Evolutionary conservation across 495 filamentous ascomycete genomes (phyloP), one percentile per base, ranked within the genome.

Genomic region (Coniosporium apollinis): DNA sequence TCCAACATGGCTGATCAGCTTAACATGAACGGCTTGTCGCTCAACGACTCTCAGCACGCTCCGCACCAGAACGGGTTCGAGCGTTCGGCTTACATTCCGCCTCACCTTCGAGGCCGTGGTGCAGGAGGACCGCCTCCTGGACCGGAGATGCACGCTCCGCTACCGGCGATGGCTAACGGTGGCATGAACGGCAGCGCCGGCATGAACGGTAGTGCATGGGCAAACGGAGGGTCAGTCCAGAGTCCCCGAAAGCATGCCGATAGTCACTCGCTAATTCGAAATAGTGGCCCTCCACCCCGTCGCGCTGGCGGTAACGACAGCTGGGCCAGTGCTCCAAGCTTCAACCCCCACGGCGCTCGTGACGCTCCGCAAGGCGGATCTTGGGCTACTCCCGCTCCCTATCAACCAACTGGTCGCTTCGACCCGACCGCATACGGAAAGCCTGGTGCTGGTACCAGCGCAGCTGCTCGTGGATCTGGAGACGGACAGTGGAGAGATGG

Each of bases 401-500:
- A n/a, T n/a, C n/a, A n/a, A n/a, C 62, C 66, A 13, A 39, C 54
- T 13, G 62, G 55, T 37, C 34, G 47, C 38, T 82, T 80, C 61
- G 61, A 83, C 49, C 69, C 70, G 36, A 64, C 69, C 60, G 72
- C 67, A 56, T 82, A 82, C 62, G 77, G 78, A 52, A 61, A 65
- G 47, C 64, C 69, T 59, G 61, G 65, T 29, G 65, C 73, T 36
- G 59, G 61, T 28, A 56, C 58, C 33, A 54, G 63, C 45, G 61
- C 57, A 37, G 42, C 57, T 52, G 62, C 67, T 49, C 73, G 79
- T 52, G 86, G 84, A 48, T 82, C 79, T 47, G 87, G 91, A 47
- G 89, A 96, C 53, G 89, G 89, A 42, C 75, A 80, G 60, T 97
- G 89, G 89, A 72, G 73, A 47, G 89, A 97, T 45, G 89, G 89